Evolutionary conservation across 352 stramenopile genomes (phyloP), one percentile per base, ranked within the genome.

Genomic region (Globisporangium spinosum): DNA sequence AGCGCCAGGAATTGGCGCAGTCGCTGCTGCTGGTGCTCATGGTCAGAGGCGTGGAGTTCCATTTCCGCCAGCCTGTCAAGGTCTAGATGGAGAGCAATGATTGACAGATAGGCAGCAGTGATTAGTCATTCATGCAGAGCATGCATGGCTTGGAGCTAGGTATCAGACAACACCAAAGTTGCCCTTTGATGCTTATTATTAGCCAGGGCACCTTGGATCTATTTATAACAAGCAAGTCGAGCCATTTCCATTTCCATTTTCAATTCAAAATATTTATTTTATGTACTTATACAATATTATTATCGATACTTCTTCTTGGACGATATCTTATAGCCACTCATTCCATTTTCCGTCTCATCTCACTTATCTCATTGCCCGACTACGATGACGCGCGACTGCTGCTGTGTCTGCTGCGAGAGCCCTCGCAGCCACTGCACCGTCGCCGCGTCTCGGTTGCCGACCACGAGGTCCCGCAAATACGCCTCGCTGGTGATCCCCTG

Each of bases 1-100:
- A 77, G 75, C 23, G 73, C 68, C 40, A 90, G 64, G 54, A 90
- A 90, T 25, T 74, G 77, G 45, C 80, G 76, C 29, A 88, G 32
- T 40, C 69, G 71, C 25, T 60, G 69, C 15, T 78, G 76, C 53
- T 85, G 77, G 25, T 84, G 72, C 56, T 72, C 67, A 34, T 64
- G 59, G 25, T 72, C 47, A 25, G 20, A 20, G 15, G 47, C 47
- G 8, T 55, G 47, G n/a, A 55, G 47, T 22, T 57, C 51, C 51
- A 57, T 57, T 27, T 27, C 0, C 70, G 56, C 74, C 2, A 55
- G 47, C 8, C n/a, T 25, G n/a, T 55, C 40, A 49, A 47, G n/a
- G 47, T 27, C 7, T 27, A 25, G n/a, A 27, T 55, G n/a, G 20
- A 13, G 47, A 55, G 47, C 7, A n/a, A 25, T n/a, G 40, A 9